These are phyloP conservation scores for Phytophthora fragariaefolia DNA, from an alignment of 352 stramenopile species.

Conservation along the genomic window DNA sequence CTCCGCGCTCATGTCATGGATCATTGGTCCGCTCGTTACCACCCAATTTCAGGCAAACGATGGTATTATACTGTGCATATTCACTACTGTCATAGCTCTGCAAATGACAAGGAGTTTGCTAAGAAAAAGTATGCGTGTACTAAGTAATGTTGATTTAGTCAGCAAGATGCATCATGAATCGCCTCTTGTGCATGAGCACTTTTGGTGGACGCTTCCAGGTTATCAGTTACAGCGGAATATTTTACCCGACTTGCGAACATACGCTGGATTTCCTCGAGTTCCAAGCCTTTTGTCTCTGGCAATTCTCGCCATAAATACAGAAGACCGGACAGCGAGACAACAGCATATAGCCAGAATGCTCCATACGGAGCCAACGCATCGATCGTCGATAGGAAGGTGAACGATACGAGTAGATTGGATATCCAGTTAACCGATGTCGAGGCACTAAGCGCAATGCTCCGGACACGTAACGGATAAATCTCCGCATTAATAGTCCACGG, in stretches of 20 bases:
- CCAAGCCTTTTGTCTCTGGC: constrained; percentile 94
- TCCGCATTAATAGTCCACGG: constrained; percentile 96
- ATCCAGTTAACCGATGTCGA: constrained; percentile 94
- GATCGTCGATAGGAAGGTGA: constrained; percentile 94
- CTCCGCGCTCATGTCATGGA: too few relatives aligned
- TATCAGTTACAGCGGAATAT: constrained; percentile 20
- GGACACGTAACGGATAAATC: constrained; percentile 92
- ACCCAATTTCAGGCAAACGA: too few relatives aligned
- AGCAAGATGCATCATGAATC: neutral
- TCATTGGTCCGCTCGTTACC: too few relatives aligned
- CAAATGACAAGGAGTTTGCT: too few relatives aligned
- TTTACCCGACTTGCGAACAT: constrained; percentile 64
- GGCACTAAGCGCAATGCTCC: constrained; percentile 86
- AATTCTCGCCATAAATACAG: constrained; percentile 82
- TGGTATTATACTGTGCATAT: too few relatives aligned
- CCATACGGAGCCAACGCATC: constrained; percentile 57
- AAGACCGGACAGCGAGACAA: constrained; percentile 73
- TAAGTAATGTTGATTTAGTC: neutral
- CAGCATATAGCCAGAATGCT: constrained; percentile 93
- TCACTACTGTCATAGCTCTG: too few relatives aligned
- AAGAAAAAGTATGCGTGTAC: too few relatives aligned
- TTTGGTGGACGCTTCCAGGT: constrained; percentile 17
- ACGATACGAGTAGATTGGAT: constrained; percentile 92
- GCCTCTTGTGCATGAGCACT: constrained; percentile 14
- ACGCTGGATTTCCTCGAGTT: constrained; percentile 92